Percentiles rank a stretch among this genome's conserved stretches.
These are phyloP conservation scores for Vicia sativa DNA, from an alignment of 306 rosid genomes.

Conservation along the genomic window DNA sequence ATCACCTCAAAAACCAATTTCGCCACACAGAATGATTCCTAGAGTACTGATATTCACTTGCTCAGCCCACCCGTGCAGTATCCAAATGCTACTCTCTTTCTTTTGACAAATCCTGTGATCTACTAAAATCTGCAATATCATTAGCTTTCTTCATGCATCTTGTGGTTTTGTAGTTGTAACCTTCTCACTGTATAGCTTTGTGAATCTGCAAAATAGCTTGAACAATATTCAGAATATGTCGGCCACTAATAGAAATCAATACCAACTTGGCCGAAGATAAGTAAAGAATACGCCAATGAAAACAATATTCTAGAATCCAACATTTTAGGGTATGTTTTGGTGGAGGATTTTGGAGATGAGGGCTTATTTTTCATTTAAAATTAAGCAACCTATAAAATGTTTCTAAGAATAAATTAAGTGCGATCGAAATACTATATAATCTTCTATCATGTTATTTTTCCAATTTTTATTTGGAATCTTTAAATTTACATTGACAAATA, in stretches of 20 bases:
- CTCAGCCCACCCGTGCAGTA: too few species aligned
- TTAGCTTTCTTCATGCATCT: conserved; percentile 15
- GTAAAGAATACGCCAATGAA: not conserved
- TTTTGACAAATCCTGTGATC: too few species aligned
- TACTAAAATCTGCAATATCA: too few species aligned
- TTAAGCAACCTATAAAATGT: not conserved
- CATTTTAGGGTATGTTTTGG: not conserved
- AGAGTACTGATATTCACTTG: too few species aligned
- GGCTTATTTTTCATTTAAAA: not conserved
- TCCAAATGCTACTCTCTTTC: too few species aligned
- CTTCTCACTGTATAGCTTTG: not conserved
- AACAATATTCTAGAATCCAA: not conserved
- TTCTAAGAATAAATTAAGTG: not conserved
- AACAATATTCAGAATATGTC: conserved; percentile 11
- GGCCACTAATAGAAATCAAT: not conserved
- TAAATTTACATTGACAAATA: too few species aligned
- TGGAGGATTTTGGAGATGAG: too few species aligned
- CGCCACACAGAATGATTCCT: too few species aligned
- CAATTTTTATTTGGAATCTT: too few species aligned
- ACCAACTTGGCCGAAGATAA: not conserved
- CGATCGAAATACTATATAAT: not conserved
- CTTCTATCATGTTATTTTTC: too few species aligned
- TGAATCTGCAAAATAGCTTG: conserved; percentile 1
- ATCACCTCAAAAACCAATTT: too few species aligned
- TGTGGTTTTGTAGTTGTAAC: not conserved